Evolutionary conservation across 352 stramenopile species (phyloP).

Genomic region (Globisporangium abappressorium): DNA sequence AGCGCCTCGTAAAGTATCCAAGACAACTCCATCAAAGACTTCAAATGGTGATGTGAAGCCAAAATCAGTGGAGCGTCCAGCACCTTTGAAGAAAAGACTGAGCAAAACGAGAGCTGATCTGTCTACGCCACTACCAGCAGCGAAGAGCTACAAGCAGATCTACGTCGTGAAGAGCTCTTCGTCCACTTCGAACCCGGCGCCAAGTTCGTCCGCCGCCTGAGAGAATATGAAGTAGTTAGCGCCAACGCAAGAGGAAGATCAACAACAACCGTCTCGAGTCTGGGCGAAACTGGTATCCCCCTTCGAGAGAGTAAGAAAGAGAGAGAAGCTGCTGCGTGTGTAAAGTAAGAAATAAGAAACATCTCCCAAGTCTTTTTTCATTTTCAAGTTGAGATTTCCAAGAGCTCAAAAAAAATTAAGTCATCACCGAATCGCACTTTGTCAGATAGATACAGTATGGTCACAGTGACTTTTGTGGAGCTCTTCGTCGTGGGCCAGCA

Average conservation of each 20-base stretch:
- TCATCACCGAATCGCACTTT: constrained; percentile 8
- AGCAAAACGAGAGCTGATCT: constrained; percentile 11
- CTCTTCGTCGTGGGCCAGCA: not conserved
- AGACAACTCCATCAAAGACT: not conserved
- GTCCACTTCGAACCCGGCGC: not conserved
- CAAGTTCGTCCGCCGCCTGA: constrained; percentile 15
- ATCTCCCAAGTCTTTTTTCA: not conserved
- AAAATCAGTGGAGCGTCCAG: not conserved
- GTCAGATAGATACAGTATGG: not conserved
- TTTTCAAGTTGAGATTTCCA: not conserved
- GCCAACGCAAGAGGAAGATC: not conserved
- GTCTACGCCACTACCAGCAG: not conserved
- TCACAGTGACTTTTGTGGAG: not conserved
- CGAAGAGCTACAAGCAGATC: constrained; percentile 27
- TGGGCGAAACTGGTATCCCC: not conserved
- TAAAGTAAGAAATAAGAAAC: not conserved
- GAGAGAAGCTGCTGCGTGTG: not conserved
- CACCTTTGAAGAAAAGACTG: constrained; percentile 7
- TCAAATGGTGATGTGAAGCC: not conserved
- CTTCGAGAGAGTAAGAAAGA: not conserved
- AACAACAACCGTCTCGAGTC: not conserved
- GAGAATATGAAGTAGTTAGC: not conserved
- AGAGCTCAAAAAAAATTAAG: too few relatives aligned
- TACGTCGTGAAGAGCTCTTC: constrained; percentile 28
- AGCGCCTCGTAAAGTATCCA: not conserved